These are phyloP conservation scores for Boletellus dicymbophilus DNA, from an alignment of 1,284 basidiomycete species.

Conservation along the genomic window DNA sequence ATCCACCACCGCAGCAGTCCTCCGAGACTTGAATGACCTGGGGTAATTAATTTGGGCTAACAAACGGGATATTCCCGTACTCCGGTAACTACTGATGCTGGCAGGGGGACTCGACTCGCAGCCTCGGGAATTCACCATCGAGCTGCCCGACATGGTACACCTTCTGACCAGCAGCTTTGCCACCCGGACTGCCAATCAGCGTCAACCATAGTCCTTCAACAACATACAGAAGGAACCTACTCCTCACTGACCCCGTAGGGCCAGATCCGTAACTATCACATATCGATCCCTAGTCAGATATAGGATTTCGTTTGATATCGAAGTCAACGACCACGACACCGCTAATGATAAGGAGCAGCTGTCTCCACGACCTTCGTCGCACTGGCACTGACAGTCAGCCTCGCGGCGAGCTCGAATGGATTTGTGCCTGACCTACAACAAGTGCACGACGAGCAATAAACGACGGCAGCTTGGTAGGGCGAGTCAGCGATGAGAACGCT, in stretches of 20 bases:
- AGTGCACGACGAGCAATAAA: constrained; percentile 17
- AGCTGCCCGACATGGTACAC: background rate
- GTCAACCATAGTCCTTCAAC: constrained; percentile 2
- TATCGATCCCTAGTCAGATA: constrained; percentile 20
- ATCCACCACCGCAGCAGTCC: constrained; percentile 9
- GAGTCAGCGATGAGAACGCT: constrained; percentile 15
- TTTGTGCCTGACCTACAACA: constrained; percentile 7
- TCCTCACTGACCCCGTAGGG: constrained; percentile 26
- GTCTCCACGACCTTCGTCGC: constrained; percentile 14
- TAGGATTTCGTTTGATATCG: constrained; percentile 4
- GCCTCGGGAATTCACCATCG: constrained; percentile 1
- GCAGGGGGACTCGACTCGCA: constrained; percentile 5
- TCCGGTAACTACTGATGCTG: constrained; percentile 22
- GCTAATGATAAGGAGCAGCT: constrained; percentile 14
- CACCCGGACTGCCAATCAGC: constrained; percentile 11
- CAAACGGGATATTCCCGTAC: constrained; percentile 29
- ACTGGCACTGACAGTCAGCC: too few species aligned
- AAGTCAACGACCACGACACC: constrained; percentile 6
- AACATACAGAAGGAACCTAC: constrained; percentile 6
- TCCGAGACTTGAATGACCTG: constrained; percentile 33
- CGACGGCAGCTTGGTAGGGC: constrained; percentile 19
- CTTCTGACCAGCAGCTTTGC: constrained; percentile 10
- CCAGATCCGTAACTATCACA: constrained; percentile 23
- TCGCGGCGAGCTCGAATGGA: too few species aligned
- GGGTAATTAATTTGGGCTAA: constrained; percentile 38